These are phyloP conservation scores for Cercophora sp. DNA, from an alignment of 495 filamentous ascomycete species.

Conservation along the genomic window DNA sequence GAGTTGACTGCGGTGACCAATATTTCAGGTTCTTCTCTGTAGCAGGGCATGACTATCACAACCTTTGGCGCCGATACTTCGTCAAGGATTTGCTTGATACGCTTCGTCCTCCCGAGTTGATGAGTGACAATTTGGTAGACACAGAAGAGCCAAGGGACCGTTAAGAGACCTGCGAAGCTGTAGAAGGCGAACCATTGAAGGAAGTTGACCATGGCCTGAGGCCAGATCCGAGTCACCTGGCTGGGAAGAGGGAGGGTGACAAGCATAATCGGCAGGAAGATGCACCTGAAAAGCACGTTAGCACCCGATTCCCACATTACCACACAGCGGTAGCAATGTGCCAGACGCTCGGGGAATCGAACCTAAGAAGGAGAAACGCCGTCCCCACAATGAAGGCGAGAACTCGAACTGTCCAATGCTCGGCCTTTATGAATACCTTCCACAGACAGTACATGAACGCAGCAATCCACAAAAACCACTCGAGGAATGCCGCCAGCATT, in stretches of 20 bases:
- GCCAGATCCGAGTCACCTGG: conserved; percentile 67
- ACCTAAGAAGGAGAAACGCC: conserved; percentile 73
- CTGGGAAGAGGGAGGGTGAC: conserved; percentile 85
- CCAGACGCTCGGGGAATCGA: background rate
- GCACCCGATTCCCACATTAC: background rate
- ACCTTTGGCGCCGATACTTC: conserved; percentile 87
- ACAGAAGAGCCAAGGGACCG: conserved; percentile 89
- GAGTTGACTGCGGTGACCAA: conserved; percentile 87
- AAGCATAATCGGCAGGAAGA: conserved; percentile 91
- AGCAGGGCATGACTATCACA: conserved; percentile 96
- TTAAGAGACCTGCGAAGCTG: conserved; percentile 81
- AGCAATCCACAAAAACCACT: conserved; percentile 92
- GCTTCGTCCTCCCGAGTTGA: conserved; percentile 72
- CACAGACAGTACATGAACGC: conserved; percentile 88
- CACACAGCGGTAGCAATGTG: background rate
- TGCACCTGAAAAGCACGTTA: conserved; percentile 49
- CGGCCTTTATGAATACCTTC: conserved; percentile 88
- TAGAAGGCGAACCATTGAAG: conserved; percentile 97
- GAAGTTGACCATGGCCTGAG: conserved; percentile 56
- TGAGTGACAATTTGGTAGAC: conserved; percentile 86
- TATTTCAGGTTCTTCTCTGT: conserved; percentile 86
- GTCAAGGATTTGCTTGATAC: conserved; percentile 80
- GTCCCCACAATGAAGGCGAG: conserved; percentile 72
- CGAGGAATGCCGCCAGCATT: conserved; percentile 79
- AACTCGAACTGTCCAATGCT: conserved; percentile 73